A percentile compares a stretch with the other conserved stretches of the same genome.
Conservation (phyloP, 371 early-diverging fungal genomes). For the Blyttiomyces sp. region DNA sequence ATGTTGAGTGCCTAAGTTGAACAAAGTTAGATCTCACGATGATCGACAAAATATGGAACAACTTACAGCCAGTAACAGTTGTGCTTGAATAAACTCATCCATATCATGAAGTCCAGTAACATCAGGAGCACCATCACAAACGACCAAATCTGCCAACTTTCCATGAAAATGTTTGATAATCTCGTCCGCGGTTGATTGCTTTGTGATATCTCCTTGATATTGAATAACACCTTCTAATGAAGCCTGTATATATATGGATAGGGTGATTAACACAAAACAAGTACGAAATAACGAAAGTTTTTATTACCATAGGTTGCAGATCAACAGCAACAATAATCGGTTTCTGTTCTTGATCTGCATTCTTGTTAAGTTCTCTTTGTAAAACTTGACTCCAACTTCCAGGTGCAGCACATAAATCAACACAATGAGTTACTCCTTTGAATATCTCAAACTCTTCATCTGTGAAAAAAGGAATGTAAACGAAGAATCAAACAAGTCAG, state of each 20-base stretch:
- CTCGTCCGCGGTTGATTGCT: slow-evolving; percentile 83
- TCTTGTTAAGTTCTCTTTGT: slow-evolving; percentile 28
- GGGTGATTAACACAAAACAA: neutral
- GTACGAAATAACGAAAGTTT: too few relatives aligned
- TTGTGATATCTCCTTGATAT: slow-evolving; percentile 98
- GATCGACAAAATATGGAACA: neutral
- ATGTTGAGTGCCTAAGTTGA: slow-evolving; percentile 80
- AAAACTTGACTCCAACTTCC: slow-evolving; percentile 99
- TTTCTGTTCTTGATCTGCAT: slow-evolving; percentile 30
- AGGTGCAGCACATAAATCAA: slow-evolving; percentile 99
- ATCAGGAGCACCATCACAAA: slow-evolving; percentile 98
- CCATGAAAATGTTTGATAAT: slow-evolving; percentile 89
- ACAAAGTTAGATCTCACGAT: neutral
- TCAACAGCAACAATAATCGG: slow-evolving; percentile 95
- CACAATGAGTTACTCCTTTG: slow-evolving; percentile 82
- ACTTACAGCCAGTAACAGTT: slow-evolving; percentile 88
- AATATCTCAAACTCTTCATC: slow-evolving; percentile 93
- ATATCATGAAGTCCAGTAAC: slow-evolving; percentile 98
- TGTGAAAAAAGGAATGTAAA: neutral
- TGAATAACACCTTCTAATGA: slow-evolving; percentile 85
- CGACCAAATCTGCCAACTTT: slow-evolving; percentile 87
- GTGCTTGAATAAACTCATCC: slow-evolving; percentile 98
- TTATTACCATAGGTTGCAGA: slow-evolving; percentile 96
- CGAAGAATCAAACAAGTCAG: neutral
- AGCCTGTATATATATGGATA: neutral